phyloP scores from a whole-genome alignment of 2,329 filamentous ascomycete genomes.

The Triangularia setosa region DNA sequence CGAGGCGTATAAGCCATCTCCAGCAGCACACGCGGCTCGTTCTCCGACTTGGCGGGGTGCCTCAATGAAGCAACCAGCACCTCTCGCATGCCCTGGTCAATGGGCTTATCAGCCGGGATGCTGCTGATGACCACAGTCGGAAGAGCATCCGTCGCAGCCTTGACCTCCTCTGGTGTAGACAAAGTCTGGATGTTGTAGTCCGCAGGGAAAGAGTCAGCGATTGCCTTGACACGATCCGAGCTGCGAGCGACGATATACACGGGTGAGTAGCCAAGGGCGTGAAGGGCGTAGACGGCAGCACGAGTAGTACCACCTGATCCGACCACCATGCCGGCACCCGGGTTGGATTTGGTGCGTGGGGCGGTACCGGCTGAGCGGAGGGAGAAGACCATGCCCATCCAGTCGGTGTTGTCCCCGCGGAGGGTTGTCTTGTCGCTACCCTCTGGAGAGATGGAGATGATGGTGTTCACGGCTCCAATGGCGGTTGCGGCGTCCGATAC shows the following conservation, averaged over 20 bases:
- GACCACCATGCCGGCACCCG: slow-evolving; percentile 69
- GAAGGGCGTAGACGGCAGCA: slow-evolving; percentile 84
- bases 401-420: slow-evolving; percentile 91
- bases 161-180: slow-evolving; percentile 46
- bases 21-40: slow-evolving; percentile 59
- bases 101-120: slow-evolving; percentile 81
- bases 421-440: slow-evolving; percentile 50
- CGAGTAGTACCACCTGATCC: slow-evolving; percentile 90
- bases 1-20: slow-evolving; percentile 97
- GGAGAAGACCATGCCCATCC: slow-evolving; percentile 82
- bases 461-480: slow-evolving; percentile 94
- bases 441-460: slow-evolving; percentile 57
- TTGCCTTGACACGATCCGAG: slow-evolving; percentile 59
- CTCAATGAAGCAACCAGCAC: slow-evolving; percentile 55
- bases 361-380: slow-evolving; percentile 65
- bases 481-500: slow-evolving; percentile 72
- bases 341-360: slow-evolving; percentile 30
- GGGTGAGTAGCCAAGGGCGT: slow-evolving; percentile 76
- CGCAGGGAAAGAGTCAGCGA: slow-evolving; percentile 69
- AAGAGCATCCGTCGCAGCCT: slow-evolving; percentile 43
- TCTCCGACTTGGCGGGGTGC: slow-evolving; percentile 30
- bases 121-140: slow-evolving; percentile 80
- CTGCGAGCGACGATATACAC: slow-evolving; percentile 86
- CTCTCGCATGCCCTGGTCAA: slow-evolving; percentile 67
- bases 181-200: slow-evolving; percentile 69